Percentiles rank a stretch among this genome's conserved stretches.
Conservation (phyloP, 78 protist species). For the Speleostelium caveatum region DNA sequence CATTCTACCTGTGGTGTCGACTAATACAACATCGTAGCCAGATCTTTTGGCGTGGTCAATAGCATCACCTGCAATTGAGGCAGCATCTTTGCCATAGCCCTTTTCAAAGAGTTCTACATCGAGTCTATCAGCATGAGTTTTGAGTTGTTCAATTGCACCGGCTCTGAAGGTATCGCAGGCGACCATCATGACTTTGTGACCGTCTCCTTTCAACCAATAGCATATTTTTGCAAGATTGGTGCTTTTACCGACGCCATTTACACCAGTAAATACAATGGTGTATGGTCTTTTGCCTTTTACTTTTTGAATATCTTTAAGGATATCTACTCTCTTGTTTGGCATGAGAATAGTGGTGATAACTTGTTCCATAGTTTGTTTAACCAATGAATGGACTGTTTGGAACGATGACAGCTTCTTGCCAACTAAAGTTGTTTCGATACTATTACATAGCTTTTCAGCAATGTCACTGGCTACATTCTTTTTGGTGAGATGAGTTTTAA, state of each 20-base stretch:
- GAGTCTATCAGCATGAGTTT: slow-evolving; percentile 90
- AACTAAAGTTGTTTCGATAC: slow-evolving; percentile 85
- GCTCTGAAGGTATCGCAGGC: slow-evolving; percentile 99
- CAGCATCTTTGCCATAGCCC: slow-evolving; percentile 97
- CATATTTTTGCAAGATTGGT: slow-evolving; percentile 96
- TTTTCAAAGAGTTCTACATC: slow-evolving; percentile 84
- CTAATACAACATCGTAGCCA: slow-evolving; percentile 92
- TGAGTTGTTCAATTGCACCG: slow-evolving; percentile 99
- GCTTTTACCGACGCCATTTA: slow-evolving; percentile 98
- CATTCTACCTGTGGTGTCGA: slow-evolving; percentile 99
- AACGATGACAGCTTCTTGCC: slow-evolving; percentile 88
- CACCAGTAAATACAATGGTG: slow-evolving; percentile 91
- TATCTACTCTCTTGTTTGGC: slow-evolving; percentile 90
- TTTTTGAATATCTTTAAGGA: slow-evolving; percentile 83
- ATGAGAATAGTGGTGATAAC: slow-evolving; percentile 95
- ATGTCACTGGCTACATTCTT: slow-evolving; percentile 97
- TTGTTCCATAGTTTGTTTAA: slow-evolving; percentile 82
- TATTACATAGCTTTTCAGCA: slow-evolving; percentile 89
- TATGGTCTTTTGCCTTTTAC: slow-evolving; percentile 84
- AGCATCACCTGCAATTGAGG: slow-evolving; percentile 94
- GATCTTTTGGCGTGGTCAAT: slow-evolving; percentile 82
- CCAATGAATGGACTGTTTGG: slow-evolving; percentile 43
- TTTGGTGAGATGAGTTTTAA: slow-evolving; percentile 82
- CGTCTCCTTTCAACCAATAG: slow-evolving; percentile 90
- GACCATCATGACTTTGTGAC: slow-evolving; percentile 92